A percentile compares a stretch with the other conserved stretches of the same genome.
Evolutionary conservation across 2,329 filamentous ascomycete genomes (phyloP).

Genomic region (Hymenoscyphus infarciens): DNA sequence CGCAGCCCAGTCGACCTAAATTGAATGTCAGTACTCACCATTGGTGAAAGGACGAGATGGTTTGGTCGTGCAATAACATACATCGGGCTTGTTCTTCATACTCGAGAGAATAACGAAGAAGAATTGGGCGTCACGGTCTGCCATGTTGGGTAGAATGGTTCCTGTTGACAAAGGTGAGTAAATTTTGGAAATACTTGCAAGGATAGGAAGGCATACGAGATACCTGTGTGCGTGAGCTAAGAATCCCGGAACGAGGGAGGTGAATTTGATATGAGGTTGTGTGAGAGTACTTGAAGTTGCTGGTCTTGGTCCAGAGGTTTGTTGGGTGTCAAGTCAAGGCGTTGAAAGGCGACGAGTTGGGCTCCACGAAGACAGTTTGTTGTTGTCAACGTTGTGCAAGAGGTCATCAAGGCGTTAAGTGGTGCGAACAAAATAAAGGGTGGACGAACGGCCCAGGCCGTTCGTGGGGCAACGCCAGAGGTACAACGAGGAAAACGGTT

Average conservation of each 20-base stretch:
- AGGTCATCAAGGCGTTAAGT: too few species aligned
- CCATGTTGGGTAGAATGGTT: background rate
- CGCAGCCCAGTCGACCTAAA: constrained; percentile 3
- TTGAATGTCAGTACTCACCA: background rate
- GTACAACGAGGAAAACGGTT: too few species aligned
- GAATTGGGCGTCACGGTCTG: background rate
- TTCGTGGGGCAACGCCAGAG: too few species aligned
- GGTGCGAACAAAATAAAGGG: too few species aligned
- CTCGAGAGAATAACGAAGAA: background rate
- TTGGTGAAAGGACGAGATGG: background rate
- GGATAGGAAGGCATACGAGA: background rate
- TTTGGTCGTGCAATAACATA: background rate
- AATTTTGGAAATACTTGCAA: background rate
- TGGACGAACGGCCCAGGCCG: too few species aligned
- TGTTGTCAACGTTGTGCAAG: too few species aligned
- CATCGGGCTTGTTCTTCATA: background rate
- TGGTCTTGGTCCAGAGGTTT: too few species aligned
- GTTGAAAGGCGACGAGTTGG: too few species aligned
- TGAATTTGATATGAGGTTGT: too few species aligned
- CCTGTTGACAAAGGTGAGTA: background rate
- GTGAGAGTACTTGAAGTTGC: too few species aligned
- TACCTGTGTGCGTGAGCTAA: background rate
- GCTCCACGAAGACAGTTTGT: too few species aligned
- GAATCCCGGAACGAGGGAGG: background rate
- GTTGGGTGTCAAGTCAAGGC: too few species aligned